Evolutionary conservation across 306 rosid species (phyloP), one percentile per base, ranked within the genome.

Genomic region (Morella rubra): DNA sequence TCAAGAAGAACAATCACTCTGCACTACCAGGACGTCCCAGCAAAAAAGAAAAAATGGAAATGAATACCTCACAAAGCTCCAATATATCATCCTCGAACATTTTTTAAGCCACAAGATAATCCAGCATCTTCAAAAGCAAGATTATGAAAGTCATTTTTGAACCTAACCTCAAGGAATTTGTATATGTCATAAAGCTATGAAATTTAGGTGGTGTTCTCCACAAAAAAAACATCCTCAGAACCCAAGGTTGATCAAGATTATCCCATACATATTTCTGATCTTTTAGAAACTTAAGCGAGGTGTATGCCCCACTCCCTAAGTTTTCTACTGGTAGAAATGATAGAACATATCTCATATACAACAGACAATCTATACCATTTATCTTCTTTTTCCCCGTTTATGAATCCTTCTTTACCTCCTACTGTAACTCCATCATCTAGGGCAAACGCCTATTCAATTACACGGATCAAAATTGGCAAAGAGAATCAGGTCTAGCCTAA

Each of bases 21-120:
- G 53, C 42, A 65, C 45, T 46, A 27, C 40, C 11, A 47, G 47
- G 42, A 19, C 6, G 58, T 69, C 16, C 10, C 11, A 16, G 64
- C 2, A 42, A 9, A 3, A 13, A 15, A 27, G 32, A 47, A 24
- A 22, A 47, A 69, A 15, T 65, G 22, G 19, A 1, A 16, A 18
- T 18, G 27, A 65, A 65, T 41, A 16, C 32, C 27, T 76, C 49
- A 42, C 16, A 15, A n/a, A 53, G 37, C 66, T 41, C 44, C 40
- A 41, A 53, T 44, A 44, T 19, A 77, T 44, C 50, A 11, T 60
- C 61, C 41, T 24, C 5, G 12, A 37, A 20, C 18, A 6, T 58
- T 19, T n/a, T 66, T 51, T 0, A 42, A 52, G 71, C 50, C 19
- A 66, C 45, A 76, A 52, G 54, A 71, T 51, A 53, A 66, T 51